Evolutionary conservation across 768 basidiomycete species (phyloP), one percentile per base, ranked within the genome.

Genomic region (Pulveroboletus frians): DNA sequence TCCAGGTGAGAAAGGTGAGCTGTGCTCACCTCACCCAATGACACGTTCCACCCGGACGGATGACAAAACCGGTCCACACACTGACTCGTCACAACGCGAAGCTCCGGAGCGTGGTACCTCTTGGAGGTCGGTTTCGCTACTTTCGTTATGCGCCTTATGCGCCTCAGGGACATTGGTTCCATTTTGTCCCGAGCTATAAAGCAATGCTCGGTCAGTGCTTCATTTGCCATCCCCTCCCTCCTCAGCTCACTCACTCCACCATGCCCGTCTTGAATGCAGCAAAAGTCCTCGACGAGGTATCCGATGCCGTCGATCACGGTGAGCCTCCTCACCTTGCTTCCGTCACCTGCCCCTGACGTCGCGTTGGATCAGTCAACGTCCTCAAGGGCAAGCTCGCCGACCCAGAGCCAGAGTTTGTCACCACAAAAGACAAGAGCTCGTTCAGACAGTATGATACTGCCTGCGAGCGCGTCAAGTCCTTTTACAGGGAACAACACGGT

Each of bases 401-500:
- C 56, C 77, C 76, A 3, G 56, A 72, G 39, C 76, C 85, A 5
- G 64, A 74, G 44, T 81, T 87, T 57, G 83, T 82, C 62, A 63
- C 69, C 1, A 18, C 42, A 14, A 85, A 83, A 57, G 83, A 89
- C 71, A 88, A 88, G 66, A 51, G 74, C 10, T 60, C 69, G 44
- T 90, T 88, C 68, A 78, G 87, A 23, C 76, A 87, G 66, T 90
- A 88, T 59, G 82, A 87, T 37, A 73, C 68, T 18, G 87, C 87
- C 8, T 88, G 86, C 59, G 84, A 87, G 46, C 82, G 85, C 46
- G 87, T 89, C 66, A 87, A 83, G 69, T 69, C 71, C 4, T 88
- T 88, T 59, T 89, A 89, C 68, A 80, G 78, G 55, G 85, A 87
- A 59, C 86, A 89, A 58, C 86, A 89, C 50, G 83, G 86, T 86